These are phyloP conservation scores for Priceomyces fermenticarens DNA, from an alignment of 805 yeast species.

Conservation along the genomic window DNA sequence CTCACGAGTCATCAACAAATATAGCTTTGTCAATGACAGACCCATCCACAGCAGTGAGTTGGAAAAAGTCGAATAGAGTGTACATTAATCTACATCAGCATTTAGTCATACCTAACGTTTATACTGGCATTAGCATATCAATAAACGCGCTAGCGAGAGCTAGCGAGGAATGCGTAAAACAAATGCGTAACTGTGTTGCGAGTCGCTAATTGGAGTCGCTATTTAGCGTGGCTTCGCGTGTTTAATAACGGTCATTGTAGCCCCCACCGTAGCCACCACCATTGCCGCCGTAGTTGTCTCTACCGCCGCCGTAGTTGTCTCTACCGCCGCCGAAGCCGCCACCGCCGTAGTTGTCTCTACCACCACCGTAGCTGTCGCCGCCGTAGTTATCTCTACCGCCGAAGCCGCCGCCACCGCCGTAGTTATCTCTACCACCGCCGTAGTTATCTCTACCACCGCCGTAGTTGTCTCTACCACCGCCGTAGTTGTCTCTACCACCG, in stretches of 20 bases:
- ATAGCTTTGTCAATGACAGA: constrained; percentile 7
- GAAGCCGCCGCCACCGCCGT: constrained; percentile 9
- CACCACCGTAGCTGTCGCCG: constrained; percentile 15
- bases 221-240: neutral
- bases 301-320: constrained; percentile 9
- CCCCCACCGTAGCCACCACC: constrained; percentile 13
- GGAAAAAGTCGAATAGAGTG: constrained; percentile 20
- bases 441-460: constrained; percentile 11
- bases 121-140: constrained; percentile 2
- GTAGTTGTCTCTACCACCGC: constrained; percentile 11
- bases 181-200: too few relatives aligned
- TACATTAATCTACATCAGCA: neutral
- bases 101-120: neutral
- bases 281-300: constrained; percentile 7
- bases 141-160: neutral
- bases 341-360: constrained; percentile 8
- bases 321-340: constrained; percentile 11
- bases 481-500: constrained; percentile 8
- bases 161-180: neutral
- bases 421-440: constrained; percentile 7
- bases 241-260: constrained; percentile 6
- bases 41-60: constrained; percentile 21
- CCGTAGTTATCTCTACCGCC: constrained; percentile 17
- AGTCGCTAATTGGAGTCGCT: neutral
- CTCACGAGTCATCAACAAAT: constrained; percentile 15